Evolutionary conservation across 108 stramenopile species (phyloP).

Genomic region (Nitzschia sp.): DNA sequence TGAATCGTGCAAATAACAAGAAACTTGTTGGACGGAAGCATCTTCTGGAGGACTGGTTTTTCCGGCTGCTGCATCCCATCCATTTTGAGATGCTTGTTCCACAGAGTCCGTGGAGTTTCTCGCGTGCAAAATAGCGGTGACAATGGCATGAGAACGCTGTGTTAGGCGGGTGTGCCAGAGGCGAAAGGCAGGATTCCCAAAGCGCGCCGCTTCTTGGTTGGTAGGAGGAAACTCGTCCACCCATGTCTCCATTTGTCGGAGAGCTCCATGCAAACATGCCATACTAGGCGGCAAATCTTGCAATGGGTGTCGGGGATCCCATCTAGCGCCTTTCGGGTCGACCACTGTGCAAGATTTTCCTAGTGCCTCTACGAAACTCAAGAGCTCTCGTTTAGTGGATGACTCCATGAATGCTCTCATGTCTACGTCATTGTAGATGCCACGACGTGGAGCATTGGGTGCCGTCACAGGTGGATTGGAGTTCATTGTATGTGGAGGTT

Average conservation of each 20-base stretch:
- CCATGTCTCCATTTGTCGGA: constrained; percentile 62
- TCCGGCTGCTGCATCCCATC: constrained; percentile 58
- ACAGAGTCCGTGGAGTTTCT: constrained; percentile 38
- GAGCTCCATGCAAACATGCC: constrained; percentile 76
- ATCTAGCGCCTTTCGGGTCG: constrained; percentile 7
- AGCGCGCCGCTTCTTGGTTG: constrained; percentile 34
- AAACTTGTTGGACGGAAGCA: constrained; percentile 54
- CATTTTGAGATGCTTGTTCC: constrained; percentile 48
- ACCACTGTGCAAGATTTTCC: constrained; percentile 63
- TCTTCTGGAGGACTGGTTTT: constrained; percentile 32
- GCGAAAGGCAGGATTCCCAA: constrained; percentile 81
- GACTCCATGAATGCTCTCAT: constrained; percentile 72
- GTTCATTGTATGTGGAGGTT: neutral
- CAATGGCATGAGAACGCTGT: constrained; percentile 56
- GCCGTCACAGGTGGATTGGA: neutral
- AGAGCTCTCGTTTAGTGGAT: constrained; percentile 54
- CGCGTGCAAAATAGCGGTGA: constrained; percentile 53
- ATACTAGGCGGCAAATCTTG: constrained; percentile 60
- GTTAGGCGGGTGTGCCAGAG: constrained; percentile 70
- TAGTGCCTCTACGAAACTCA: constrained; percentile 68
- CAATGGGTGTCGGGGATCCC: constrained; percentile 57
- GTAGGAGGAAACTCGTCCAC: constrained; percentile 72
- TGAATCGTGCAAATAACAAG: constrained; percentile 75
- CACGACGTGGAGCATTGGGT: constrained; percentile 30
- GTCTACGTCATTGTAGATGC: constrained; percentile 76